Percentiles rank a stretch among this genome's conserved stretches.
phyloP scores from a whole-genome alignment of 1,284 basidiomycete species.

The Moniliophthora roreri region DNA sequence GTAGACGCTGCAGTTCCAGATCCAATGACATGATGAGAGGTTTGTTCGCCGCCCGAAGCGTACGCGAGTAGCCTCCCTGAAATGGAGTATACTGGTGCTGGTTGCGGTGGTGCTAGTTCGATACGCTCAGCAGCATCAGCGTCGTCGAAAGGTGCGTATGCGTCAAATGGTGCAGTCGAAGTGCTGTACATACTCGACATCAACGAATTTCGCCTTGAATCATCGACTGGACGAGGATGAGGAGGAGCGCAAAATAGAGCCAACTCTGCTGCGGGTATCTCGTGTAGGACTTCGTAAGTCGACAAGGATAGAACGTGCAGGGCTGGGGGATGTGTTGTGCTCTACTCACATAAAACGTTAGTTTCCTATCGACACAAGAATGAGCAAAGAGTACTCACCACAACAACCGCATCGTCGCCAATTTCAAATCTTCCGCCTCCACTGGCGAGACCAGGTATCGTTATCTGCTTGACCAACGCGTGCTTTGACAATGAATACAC shows the following conservation, averaged over 20 bases:
- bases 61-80: slow-evolving; percentile 66
- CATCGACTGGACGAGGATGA: background rate
- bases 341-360: slow-evolving; percentile 34
- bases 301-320: slow-evolving; percentile 57
- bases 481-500: slow-evolving; percentile 65
- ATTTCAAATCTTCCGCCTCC: slow-evolving; percentile 41
- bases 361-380: background rate
- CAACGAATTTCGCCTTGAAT: slow-evolving; percentile 15
- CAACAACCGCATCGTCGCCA: slow-evolving; percentile 49
- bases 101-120: slow-evolving; percentile 16
- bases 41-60: slow-evolving; percentile 23
- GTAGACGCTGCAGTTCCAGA: slow-evolving; percentile 17
- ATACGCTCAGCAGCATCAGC: slow-evolving; percentile 22
- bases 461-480: slow-evolving; percentile 48
- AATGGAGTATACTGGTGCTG: slow-evolving; percentile 56
- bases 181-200: slow-evolving; percentile 1
- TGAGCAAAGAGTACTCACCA: slow-evolving; percentile 44
- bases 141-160: background rate
- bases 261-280: slow-evolving; percentile 47
- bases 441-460: slow-evolving; percentile 40
- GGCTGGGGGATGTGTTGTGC: slow-evolving; percentile 52
- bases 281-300: slow-evolving; percentile 52
- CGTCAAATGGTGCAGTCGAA: too few relatives aligned
- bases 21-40: slow-evolving; percentile 15
- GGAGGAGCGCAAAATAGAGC: slow-evolving; percentile 33